These are phyloP conservation scores for Bolboschoenus planiculmis DNA, from an alignment of 176 grass and related monocot species.

Conservation along the genomic window DNA sequence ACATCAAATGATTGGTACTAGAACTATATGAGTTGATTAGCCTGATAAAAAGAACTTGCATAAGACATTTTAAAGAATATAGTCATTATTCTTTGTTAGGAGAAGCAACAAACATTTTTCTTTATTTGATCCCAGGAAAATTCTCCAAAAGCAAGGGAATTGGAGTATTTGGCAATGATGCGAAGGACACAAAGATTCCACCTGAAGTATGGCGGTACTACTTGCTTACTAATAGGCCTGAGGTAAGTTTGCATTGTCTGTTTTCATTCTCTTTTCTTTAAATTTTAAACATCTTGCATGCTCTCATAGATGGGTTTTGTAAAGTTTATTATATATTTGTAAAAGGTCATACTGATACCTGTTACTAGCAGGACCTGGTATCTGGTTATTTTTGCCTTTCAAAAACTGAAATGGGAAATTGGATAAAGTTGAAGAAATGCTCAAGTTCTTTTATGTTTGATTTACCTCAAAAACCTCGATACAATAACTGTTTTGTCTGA, in stretches of 20 bases:
- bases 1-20: background rate
- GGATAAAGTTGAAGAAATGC: background rate
- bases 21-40: background rate
- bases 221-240: conserved; percentile 87
- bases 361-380: background rate
- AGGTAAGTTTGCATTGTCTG: conserved; percentile 39
- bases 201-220: conserved; percentile 95
- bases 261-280: conserved; percentile 16
- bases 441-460: background rate
- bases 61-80: background rate
- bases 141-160: conserved; percentile 95
- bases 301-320: background rate
- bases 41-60: background rate
- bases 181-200: conserved; percentile 81
- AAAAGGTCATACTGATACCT: background rate
- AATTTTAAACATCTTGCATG: background rate
- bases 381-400: background rate
- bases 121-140: conserved; percentile 47
- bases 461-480: background rate
- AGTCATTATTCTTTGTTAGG: background rate
- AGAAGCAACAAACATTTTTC: background rate
- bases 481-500: background rate
- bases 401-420: background rate
- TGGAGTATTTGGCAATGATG: conserved; percentile 96
- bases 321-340: background rate